A percentile compares a stretch with the other conserved stretches of the same genome.
These are phyloP conservation scores for Auricularia auricula-judae DNA, from an alignment of 768 basidiomycete species.

Conservation along the genomic window DNA sequence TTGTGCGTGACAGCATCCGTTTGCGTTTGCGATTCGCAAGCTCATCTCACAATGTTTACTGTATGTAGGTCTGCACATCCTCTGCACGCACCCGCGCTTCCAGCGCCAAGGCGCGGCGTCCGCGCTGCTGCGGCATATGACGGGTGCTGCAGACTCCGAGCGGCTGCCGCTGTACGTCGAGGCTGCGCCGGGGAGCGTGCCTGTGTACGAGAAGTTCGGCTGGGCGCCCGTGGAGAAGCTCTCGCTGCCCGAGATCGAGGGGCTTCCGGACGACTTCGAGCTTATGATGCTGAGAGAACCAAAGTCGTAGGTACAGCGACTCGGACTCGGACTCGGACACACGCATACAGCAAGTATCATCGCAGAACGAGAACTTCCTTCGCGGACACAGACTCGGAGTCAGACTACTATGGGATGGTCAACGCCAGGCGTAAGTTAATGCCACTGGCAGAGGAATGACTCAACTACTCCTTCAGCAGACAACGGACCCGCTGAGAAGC, in stretches of 20 bases:
- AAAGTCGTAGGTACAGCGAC: too few relatives aligned
- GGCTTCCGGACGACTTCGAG: too few relatives aligned
- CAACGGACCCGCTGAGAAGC: too few relatives aligned
- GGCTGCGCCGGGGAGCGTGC: neutral
- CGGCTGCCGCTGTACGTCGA: neutral
- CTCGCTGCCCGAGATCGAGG: neutral
- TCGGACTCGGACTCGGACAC: too few relatives aligned
- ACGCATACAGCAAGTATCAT: too few relatives aligned
- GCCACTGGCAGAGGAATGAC: too few relatives aligned
- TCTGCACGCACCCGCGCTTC: neutral
- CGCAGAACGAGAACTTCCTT: too few relatives aligned
- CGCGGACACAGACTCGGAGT: too few relatives aligned
- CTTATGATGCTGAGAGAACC: too few relatives aligned
- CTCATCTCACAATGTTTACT: neutral
- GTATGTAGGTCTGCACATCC: neutral
- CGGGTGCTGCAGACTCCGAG: neutral
- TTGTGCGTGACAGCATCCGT: neutral
- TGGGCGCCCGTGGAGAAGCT: neutral
- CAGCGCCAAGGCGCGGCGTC: neutral
- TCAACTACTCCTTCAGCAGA: too few relatives aligned
- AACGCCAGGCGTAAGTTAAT: too few relatives aligned
- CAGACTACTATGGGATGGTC: too few relatives aligned
- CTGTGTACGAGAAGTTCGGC: neutral
- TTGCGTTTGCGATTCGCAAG: neutral
- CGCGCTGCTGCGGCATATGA: neutral